Evolutionary conservation across 257 asterid species (phyloP).

Genomic region (Linderniella brevidens): DNA sequence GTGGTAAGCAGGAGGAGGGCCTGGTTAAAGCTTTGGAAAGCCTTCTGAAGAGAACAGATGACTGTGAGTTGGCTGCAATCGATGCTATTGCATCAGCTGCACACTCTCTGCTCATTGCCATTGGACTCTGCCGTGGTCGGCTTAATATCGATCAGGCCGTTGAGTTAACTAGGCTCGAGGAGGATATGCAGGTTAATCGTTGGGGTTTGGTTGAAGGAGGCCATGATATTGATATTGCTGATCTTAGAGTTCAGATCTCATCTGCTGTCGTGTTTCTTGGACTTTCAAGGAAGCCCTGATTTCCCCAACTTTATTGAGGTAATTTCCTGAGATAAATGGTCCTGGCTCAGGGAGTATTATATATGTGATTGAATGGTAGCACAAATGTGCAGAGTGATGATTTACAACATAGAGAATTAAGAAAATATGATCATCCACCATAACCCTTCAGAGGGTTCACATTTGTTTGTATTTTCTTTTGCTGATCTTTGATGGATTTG

Average conservation of each 20-base stretch:
- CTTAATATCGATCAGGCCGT: slow-evolving; percentile 68
- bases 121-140: slow-evolving; percentile 46
- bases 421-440: no score
- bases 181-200: slow-evolving; percentile 76
- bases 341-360: no score
- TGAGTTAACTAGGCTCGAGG: slow-evolving; percentile 80
- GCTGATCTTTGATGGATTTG: no score
- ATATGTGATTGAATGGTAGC: no score
- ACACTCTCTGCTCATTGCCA: slow-evolving; percentile 66
- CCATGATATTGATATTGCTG: slow-evolving; percentile 93
- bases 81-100: slow-evolving; percentile 89
- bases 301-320: no score
- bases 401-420: no score
- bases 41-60: slow-evolving; percentile 43
- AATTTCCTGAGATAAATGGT: no score
- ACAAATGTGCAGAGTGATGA: no score
- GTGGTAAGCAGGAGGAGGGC: slow-evolving; percentile 80
- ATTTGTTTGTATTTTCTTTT: no score
- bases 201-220: slow-evolving; percentile 99
- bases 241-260: slow-evolving; percentile 72
- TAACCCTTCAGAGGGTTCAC: no score
- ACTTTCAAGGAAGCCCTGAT: slow-evolving; percentile 24
- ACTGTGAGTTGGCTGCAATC: slow-evolving; percentile 67
- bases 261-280: slow-evolving; percentile 81
- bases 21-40: slow-evolving; percentile 43